Base-by-base conservation (phyloP, 1,139 yeast species). In the Kodamaea derodonti region DNA sequence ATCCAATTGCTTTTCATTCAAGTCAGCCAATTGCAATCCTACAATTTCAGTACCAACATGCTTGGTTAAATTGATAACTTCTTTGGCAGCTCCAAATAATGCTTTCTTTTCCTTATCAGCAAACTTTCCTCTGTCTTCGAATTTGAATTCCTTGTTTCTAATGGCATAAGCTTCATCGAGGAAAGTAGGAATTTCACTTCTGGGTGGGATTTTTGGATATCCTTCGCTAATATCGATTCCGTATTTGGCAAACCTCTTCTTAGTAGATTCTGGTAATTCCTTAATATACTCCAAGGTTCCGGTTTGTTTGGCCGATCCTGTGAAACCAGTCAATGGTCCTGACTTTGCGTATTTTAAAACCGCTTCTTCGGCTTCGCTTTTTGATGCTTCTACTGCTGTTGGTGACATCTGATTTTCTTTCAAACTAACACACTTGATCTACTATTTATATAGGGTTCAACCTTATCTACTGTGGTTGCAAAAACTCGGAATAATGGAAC, bases 101-200 rank as follows among this genome's bases (percentile, higher is more conserved):
- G 75, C 72, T 49, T 68, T 72, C 60, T 73, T 73, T 40, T 71
- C 77, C 4, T 74, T 74, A 43, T 73, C 78, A 23, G 78, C 79
- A 42, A 61, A 60, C 36, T 54, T 56, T 28, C 73, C 79, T 42
- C 78, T 53, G 40, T 72, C 78, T 35, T 63, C 52, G 43, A 65
- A 74, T 16, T 62, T 65, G 68, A 49, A 36, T 72, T 58, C 72
- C 35, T 60, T 51, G 36, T 58, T 57, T 51, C 79, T 65, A 28
- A 74, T 58, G 7, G 57, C 62, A 35, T 39, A 52, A 3, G 79
- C 80, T 42, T 76, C 79, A 43, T 76, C 80, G 13, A 74, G 52
- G 46, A 58, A 76, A 20, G 64, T 60, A n/a, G 81, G 80, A 32
- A 72, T 41, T 13, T 42, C 38, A 6, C 35, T 39, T 24, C 36